A percentile compares a stretch with the other conserved stretches of the same genome.
Evolutionary conservation across 257 asterid genomes (phyloP).

Genomic region (Striga asiatica): DNA sequence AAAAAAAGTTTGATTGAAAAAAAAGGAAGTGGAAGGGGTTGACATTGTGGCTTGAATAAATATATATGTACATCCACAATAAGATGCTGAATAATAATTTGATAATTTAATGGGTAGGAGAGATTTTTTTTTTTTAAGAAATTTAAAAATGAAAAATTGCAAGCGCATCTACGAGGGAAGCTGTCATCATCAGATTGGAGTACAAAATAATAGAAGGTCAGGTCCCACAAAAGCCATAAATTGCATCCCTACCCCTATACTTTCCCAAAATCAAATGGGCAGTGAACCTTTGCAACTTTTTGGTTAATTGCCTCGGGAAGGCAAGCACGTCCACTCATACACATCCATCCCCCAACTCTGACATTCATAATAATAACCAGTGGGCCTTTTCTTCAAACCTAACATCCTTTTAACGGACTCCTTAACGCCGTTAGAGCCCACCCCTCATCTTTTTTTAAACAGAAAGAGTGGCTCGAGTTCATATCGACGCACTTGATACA

Average conservation of each 20-base stretch:
- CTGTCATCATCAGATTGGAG: constrained; percentile 1
- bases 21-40: too few species aligned
- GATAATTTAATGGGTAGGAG: background rate
- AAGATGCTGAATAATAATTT: too few species aligned
- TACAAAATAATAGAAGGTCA: background rate
- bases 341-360: constrained; percentile 28
- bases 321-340: constrained; percentile 24
- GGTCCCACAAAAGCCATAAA: constrained; percentile 14
- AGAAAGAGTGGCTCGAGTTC: too few species aligned
- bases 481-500: too few species aligned
- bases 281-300: constrained; percentile 11
- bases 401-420: constrained; percentile 19
- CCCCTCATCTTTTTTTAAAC: too few species aligned
- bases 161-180: background rate
- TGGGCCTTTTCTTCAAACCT: constrained; percentile 12
- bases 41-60: too few species aligned
- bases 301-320: constrained; percentile 50
- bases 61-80: too few species aligned
- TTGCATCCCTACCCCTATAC: constrained; percentile 13
- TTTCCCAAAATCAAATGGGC: constrained; percentile 24
- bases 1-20: too few species aligned
- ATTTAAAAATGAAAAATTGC: background rate
- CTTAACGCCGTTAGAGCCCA: constrained; percentile 26
- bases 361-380: constrained; percentile 20
- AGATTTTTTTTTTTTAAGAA: background rate